A percentile compares a stretch with the other conserved stretches of the same genome.
Conservation (phyloP, 768 basidiomycete species). For the Phylloporus sp. region DNA sequence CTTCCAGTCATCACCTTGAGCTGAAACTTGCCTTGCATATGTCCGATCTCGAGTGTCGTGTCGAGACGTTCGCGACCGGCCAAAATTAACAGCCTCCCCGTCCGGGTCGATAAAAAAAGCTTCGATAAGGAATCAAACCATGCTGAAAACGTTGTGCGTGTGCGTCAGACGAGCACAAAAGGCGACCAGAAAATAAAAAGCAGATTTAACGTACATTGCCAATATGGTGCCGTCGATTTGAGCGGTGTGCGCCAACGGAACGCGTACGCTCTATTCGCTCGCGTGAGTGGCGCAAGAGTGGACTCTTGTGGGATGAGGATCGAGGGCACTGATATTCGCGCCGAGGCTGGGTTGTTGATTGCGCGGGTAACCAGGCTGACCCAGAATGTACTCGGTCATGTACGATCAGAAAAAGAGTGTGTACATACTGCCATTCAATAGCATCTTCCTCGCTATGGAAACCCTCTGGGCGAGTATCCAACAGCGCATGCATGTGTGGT, state of each 20-base stretch:
- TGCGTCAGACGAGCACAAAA: constrained; percentile 1
- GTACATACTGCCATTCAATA: constrained; percentile 91
- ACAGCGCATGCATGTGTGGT: constrained; percentile 84
- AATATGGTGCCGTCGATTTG: constrained; percentile 79
- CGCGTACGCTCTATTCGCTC: constrained; percentile 18
- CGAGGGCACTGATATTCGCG: constrained; percentile 83
- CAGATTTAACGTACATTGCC: constrained; percentile 58
- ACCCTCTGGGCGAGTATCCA: constrained; percentile 79
- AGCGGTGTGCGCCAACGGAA: constrained; percentile 85
- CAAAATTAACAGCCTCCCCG: constrained; percentile 83
- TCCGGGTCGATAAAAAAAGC: constrained; percentile 70
- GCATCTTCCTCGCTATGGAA: constrained; percentile 83
- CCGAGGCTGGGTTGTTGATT: constrained; percentile 76
- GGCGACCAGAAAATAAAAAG: not conserved
- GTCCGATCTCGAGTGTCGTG: constrained; percentile 90
- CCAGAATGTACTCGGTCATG: not conserved
- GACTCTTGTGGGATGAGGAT: constrained; percentile 53
- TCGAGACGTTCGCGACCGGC: constrained; percentile 94
- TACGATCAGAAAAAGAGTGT: not conserved
- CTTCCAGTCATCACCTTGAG: constrained; percentile 65
- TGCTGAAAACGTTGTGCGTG: constrained; percentile 41
- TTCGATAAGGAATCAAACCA: constrained; percentile 86
- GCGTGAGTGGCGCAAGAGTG: constrained; percentile 25
- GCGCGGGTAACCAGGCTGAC: constrained; percentile 72
- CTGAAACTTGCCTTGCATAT: constrained; percentile 97